Base-by-base conservation (phyloP, 2,329 filamentous ascomycete genomes). In the Aspergillus hortae region DNA sequence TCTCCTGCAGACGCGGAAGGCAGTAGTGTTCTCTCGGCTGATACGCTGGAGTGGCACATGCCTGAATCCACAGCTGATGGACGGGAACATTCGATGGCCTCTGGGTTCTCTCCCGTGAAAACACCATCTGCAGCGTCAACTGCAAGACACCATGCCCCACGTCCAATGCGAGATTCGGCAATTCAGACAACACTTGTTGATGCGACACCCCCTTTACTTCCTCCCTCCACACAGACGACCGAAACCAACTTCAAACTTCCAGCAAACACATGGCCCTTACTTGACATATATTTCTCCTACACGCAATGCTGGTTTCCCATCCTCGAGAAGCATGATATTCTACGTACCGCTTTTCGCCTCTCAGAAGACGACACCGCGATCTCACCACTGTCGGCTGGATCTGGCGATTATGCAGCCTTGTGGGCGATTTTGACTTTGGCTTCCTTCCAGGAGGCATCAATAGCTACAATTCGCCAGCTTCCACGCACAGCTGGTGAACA, bases 231-330 rank as follows among this genome's bases (percentile, higher is more conserved):
- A 40, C 6, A 9, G 35, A 15, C n/a, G 6, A 11, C 25, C 36
- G 32, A 54, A 46, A 46, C 23, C 14, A 35, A 84, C 79, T 14
- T 62, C 67, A 14, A 79, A 82, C 61, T 81, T 78, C 63, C 84
- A 77, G 74, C 62, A 14, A 70, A 71, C 48, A 63, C 65, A 23
- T 69, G 68, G 66, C 75, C 79, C 2, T 76, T 91, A 4, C 72
- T 91, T 36, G 86, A 90, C 58, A 78, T 87, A 4, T 91, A 90
- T 65, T 88, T 89, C 54, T 82, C 86, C 1, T 89, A 89, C 60
- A 89, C 85, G 0, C 86, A 91, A 65, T 84, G 81, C 48, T 92
- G 88, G 88, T 77, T 92, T 23, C 88, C 88, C 0, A 84, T 92
- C 23, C 75, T 87, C 10, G 85, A 90, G 56, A 87, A 85, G 56